phyloP scores from a whole-genome alignment of 2,329 filamentous ascomycete genomes.

The Penicillium sp. region DNA sequence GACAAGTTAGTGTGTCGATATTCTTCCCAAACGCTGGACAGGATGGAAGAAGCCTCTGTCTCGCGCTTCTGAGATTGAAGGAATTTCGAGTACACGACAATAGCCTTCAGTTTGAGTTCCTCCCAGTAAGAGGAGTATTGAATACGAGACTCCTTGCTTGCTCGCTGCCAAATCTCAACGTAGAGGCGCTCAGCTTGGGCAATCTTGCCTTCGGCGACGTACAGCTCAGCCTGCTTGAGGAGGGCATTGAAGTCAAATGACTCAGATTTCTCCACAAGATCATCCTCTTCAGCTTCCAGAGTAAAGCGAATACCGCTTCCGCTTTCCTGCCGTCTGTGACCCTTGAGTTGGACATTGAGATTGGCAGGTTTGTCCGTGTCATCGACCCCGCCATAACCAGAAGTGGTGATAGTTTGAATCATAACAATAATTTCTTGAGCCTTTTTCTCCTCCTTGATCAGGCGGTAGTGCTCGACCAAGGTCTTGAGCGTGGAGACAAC shows the following conservation, averaged over 20 bases:
- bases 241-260: conserved; percentile 35
- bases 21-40: conserved; percentile 47
- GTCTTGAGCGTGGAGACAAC: conserved; percentile 43
- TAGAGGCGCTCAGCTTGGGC: conserved; percentile 45
- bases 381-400: conserved; percentile 14
- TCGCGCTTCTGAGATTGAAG: conserved; percentile 44
- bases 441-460: conserved; percentile 46
- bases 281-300: conserved; percentile 39
- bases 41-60: conserved; percentile 43
- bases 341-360: conserved; percentile 27
- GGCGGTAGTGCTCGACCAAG: conserved; percentile 46
- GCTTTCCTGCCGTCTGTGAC: conserved; percentile 16
- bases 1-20: conserved; percentile 43
- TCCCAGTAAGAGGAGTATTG: conserved; percentile 44
- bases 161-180: conserved; percentile 49
- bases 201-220: conserved; percentile 29
- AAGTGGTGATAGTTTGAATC: conserved; percentile 22
- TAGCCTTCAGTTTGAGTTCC: conserved; percentile 44
- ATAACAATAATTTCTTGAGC: conserved; percentile 34
- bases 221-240: conserved; percentile 37
- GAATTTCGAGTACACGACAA: conserved; percentile 45
- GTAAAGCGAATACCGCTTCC: conserved; percentile 20
- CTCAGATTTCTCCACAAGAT: conserved; percentile 31
- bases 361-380: conserved; percentile 23
- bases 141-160: conserved; percentile 43